A percentile compares a stretch with the other conserved stretches of the same genome.
Evolutionary conservation across 305 asterid species (phyloP).

Genomic region (Fraxinus paxiana): DNA sequence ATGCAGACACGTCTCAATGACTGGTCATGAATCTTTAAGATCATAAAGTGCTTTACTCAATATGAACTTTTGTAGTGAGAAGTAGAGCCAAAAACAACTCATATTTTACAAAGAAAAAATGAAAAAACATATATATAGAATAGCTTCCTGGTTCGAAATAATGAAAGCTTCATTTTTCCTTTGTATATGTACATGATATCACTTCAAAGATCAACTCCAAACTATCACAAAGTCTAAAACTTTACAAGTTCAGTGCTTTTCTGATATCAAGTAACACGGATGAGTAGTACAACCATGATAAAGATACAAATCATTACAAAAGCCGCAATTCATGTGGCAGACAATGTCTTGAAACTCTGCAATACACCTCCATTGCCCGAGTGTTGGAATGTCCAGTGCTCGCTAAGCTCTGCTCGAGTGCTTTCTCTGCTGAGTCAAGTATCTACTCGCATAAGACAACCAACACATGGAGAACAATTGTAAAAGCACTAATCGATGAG

Average conservation of each 20-base stretch:
- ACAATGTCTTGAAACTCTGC: conserved; percentile 52
- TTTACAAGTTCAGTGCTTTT: neutral
- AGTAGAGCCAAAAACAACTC: neutral
- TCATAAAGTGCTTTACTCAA: neutral
- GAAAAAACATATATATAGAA: neutral
- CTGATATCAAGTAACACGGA: conserved; percentile 54
- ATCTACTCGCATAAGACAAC: conserved; percentile 40
- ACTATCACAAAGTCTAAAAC: neutral
- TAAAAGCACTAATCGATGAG: neutral
- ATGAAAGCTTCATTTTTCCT: neutral
- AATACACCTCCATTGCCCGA: conserved; percentile 65
- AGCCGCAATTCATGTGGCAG: conserved; percentile 61
- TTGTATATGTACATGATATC: conserved; percentile 11
- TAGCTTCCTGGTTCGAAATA: neutral
- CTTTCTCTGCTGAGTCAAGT: conserved; percentile 81
- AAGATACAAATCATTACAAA: conserved; percentile 64
- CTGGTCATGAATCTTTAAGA: neutral
- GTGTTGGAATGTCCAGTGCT: conserved; percentile 71
- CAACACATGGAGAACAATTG: neutral
- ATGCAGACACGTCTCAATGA: too few relatives aligned
- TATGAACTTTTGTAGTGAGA: neutral
- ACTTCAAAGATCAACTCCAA: neutral
- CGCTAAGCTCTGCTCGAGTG: conserved; percentile 78
- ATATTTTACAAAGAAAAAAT: neutral
- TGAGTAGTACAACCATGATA: conserved; percentile 75